phyloP scores from a whole-genome alignment of 2,329 filamentous ascomycete species.

The Cladophialophora exuberans region DNA sequence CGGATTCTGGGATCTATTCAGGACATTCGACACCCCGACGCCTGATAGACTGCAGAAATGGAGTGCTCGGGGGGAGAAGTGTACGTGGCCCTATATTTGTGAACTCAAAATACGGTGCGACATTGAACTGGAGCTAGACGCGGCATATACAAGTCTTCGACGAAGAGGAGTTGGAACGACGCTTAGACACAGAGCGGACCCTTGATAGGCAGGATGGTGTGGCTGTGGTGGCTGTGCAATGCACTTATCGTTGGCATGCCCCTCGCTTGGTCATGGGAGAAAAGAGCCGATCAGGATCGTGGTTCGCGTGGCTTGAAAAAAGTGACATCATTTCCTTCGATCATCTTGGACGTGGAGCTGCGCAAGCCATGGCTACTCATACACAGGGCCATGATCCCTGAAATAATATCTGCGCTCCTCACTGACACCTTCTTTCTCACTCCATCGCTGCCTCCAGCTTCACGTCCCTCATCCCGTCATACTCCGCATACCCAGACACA shows the following conservation, averaged over 20 bases:
- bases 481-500: background rate
- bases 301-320: background rate
- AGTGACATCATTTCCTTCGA: constrained; percentile 22
- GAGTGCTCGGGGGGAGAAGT: constrained; percentile 81
- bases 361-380: background rate
- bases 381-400: no score
- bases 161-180: constrained; percentile 36
- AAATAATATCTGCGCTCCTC: constrained; percentile 6
- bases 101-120: constrained; percentile 80
- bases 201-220: no score
- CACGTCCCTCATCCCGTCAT: background rate
- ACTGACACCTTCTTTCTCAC: background rate
- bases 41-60: constrained; percentile 77
- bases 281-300: constrained; percentile 20
- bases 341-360: constrained; percentile 4
- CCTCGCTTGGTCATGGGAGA: constrained; percentile 7
- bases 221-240: constrained; percentile 26
- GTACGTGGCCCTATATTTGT: constrained; percentile 87
- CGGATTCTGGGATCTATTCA: constrained; percentile 71
- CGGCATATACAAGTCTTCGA: constrained; percentile 78
- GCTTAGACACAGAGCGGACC: constrained; percentile 10
- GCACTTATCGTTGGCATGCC: no score
- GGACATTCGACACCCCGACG: constrained; percentile 81
- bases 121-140: constrained; percentile 84
- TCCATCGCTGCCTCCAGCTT: background rate